Evolutionary conservation across 495 filamentous ascomycete genomes (phyloP).

Genomic region (Aspergillus coremiiformis): DNA sequence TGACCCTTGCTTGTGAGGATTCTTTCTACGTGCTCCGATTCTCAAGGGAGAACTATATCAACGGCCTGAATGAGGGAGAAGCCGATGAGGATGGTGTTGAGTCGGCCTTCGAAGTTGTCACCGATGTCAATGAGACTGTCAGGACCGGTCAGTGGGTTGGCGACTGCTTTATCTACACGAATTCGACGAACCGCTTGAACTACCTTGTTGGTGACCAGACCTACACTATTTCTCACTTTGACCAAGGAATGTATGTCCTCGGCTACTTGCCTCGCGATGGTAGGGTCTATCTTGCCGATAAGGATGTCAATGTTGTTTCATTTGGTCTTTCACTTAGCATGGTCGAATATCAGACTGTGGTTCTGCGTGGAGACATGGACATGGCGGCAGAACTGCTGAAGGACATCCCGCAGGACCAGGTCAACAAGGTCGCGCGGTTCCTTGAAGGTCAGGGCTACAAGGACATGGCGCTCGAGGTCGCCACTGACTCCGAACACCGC

Average conservation of each 20-base stretch:
- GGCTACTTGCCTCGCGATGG: constrained; percentile 94
- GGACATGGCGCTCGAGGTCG: constrained; percentile 90
- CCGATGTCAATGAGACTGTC: constrained; percentile 88
- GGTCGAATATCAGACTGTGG: constrained; percentile 93
- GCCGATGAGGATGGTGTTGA: constrained; percentile 96
- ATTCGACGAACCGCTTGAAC: constrained; percentile 91
- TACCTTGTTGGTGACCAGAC: constrained; percentile 97
- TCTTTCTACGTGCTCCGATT: constrained; percentile 91
- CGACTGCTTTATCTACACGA: constrained; percentile 98
- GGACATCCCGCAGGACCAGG: constrained; percentile 78
- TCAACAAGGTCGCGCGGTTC: constrained; percentile 96
- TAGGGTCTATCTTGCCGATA: constrained; percentile 87
- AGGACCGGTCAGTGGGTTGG: constrained; percentile 97
- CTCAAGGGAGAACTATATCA: constrained; percentile 76
- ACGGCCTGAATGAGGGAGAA: constrained; percentile 69
- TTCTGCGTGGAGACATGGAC: constrained; percentile 93
- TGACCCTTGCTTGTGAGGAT: constrained; percentile 89
- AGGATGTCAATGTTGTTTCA: constrained; percentile 85
- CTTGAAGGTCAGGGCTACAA: constrained; percentile 96
- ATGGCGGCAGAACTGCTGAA: constrained; percentile 76
- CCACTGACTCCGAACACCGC: constrained; percentile 91
- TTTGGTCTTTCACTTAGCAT: constrained; percentile 90
- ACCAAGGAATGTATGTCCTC: constrained; percentile 87
- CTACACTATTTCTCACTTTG: constrained; percentile 97
- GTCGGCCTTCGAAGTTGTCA: constrained; percentile 91